phyloP scores from a whole-genome alignment of 2,329 filamentous ascomycete genomes.

The Neonectria sp. region DNA sequence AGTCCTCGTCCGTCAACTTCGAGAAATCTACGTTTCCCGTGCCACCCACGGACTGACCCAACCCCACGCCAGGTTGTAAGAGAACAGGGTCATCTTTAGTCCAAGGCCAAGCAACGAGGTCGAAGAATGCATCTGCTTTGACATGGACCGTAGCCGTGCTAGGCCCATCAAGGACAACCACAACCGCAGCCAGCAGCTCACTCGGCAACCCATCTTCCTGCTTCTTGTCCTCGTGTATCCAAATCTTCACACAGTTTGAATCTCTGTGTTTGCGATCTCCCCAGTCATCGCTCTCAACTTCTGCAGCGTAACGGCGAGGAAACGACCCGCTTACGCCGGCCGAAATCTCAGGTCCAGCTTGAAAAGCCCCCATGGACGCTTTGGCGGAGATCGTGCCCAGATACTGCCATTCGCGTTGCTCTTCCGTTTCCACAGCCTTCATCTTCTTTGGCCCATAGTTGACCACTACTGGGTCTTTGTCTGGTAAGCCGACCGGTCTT shows the following conservation, averaged over 20 bases:
- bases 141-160: background rate
- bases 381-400: background rate
- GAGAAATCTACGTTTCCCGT: background rate
- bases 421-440: background rate
- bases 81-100: background rate
- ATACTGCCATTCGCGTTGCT: background rate
- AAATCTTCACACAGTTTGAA: background rate
- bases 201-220: background rate
- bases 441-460: background rate
- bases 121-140: background rate
- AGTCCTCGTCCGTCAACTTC: background rate
- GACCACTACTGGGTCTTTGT: background rate
- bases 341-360: background rate
- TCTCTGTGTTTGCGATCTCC: background rate
- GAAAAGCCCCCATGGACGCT: background rate
- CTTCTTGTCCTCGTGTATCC: background rate
- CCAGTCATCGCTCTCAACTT: background rate
- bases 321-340: background rate
- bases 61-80: background rate
- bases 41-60: background rate
- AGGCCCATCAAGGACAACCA: background rate
- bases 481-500: background rate
- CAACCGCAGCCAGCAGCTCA: background rate
- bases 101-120: background rate
- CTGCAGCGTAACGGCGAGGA: background rate